Evolutionary conservation across 352 stramenopile species (phyloP), one percentile per base, ranked within the genome.

Genomic region (Phytophthora hybrid): DNA sequence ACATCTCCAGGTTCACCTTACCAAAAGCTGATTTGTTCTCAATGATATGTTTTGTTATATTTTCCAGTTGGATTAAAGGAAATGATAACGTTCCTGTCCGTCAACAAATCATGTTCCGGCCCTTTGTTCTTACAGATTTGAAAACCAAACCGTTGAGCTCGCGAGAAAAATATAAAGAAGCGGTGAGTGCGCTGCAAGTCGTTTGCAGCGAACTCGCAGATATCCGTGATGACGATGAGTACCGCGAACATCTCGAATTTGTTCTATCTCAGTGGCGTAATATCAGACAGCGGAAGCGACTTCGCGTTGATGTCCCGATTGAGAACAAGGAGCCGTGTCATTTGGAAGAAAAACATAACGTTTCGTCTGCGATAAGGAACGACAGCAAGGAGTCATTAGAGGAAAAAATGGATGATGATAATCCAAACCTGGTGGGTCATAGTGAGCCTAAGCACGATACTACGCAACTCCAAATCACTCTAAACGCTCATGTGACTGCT

Each of bases 131-230:
- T n/a, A n/a, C 39, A 7, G 39, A 16, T 47, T 5, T 5, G 13
- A 47, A 47, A 7, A 19, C 7, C 52, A 58, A 32, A 56, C 13
- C 26, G 8, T 11, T 39, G 9, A 39, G 34, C 0, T 41, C 55
- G 18, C 16, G n/a, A 39, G 23, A 41, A n/a, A 64, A 65, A 32
- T 71, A 65, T 34, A 71, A 60, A n/a, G 64, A 66, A 9, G 56
- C 64, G 13, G 1, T 61, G 1, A 61, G 49, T 46, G 56, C 56
- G 3, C 31, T 56, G 7, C 64, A 71, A 44, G 56, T 21, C 4
- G 19, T 71, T 5, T 60, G 44, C 31, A 59, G 29, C 18, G 63
- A 71, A 47, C 19, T 64, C 9, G 57, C 56, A 4, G 56, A 62
- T 13, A 71, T 66, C 37, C 16, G 51, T 6, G 31, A 66, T n/a